Percentiles rank a stretch among this genome's conserved stretches.
Evolutionary conservation across 257 asterid species (phyloP).

Genomic region (Capsicum rhomboideum): DNA sequence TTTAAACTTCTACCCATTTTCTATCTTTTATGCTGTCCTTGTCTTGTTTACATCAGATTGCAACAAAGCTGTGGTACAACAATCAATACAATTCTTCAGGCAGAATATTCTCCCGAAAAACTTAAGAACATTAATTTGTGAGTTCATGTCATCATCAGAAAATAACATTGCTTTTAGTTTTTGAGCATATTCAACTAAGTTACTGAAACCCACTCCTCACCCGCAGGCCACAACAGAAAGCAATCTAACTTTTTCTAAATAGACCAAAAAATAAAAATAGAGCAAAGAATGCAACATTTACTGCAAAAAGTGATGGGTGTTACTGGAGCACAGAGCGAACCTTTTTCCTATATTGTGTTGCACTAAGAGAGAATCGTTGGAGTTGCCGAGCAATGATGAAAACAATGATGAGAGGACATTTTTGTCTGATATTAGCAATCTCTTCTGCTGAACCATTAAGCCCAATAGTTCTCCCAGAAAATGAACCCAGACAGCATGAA

Average conservation of each 20-base stretch:
- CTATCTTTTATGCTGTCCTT: neutral
- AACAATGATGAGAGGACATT: conserved; percentile 54
- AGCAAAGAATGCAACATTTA: neutral
- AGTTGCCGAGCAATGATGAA: conserved; percentile 55
- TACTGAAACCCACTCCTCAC: neutral
- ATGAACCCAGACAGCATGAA: conserved; percentile 22
- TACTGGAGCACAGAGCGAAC: conserved; percentile 17
- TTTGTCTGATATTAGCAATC: conserved; percentile 63
- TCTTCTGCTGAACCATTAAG: conserved; percentile 64
- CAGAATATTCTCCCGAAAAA: neutral
- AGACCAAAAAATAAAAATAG: neutral
- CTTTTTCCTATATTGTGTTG: conserved; percentile 49
- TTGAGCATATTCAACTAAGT: neutral
- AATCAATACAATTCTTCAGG: neutral
- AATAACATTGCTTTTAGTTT: neutral
- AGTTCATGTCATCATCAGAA: neutral
- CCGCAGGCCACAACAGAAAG: neutral
- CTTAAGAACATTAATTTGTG: neutral
- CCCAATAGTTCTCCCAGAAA: conserved; percentile 67
- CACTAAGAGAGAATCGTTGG: conserved; percentile 50
- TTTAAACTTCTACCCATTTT: neutral
- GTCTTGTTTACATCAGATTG: neutral
- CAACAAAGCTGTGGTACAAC: neutral
- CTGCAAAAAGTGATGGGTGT: neutral
- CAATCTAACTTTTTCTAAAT: neutral